phyloP scores from a whole-genome alignment of 2,329 filamentous ascomycete species.

The Meredithiella fracta region DNA sequence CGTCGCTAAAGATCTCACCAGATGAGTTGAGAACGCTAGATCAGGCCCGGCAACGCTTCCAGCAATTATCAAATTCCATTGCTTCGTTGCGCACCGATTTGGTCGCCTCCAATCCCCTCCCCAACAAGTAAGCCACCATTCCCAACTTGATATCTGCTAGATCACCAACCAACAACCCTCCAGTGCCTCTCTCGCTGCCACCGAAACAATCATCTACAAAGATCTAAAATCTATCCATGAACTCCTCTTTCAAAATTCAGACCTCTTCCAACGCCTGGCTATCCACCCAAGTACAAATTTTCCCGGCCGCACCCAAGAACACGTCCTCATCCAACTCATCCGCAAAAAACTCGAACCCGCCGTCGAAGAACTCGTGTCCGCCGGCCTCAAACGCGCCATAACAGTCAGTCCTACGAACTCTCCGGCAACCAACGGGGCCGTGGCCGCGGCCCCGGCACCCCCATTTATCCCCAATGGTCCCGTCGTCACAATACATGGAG shows the following conservation, averaged over 20 bases:
- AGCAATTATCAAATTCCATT: constrained; percentile 52
- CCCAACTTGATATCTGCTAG: neutral
- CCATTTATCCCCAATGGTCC: constrained; percentile 13
- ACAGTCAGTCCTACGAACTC: constrained; percentile 14
- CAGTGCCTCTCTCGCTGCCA: constrained; percentile 57
- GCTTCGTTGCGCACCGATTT: constrained; percentile 46
- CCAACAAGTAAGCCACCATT: constrained; percentile 39
- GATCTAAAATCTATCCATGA: constrained; percentile 53
- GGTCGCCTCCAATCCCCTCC: constrained; percentile 46
- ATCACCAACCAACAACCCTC: neutral
- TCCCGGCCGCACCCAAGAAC: constrained; percentile 51
- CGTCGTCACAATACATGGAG: constrained; percentile 15
- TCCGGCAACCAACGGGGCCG: constrained; percentile 16
- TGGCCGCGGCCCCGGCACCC: constrained; percentile 15
- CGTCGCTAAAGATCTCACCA: constrained; percentile 32
- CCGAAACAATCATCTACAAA: constrained; percentile 51
- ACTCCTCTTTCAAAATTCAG: constrained; percentile 45
- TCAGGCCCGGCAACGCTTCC: constrained; percentile 50
- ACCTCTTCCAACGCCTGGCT: constrained; percentile 52
- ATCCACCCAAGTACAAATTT: constrained; percentile 63
- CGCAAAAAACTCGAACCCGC: constrained; percentile 71
- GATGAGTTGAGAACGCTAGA: constrained; percentile 55
- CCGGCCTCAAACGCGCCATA: constrained; percentile 29
- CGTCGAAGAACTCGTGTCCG: constrained; percentile 55
- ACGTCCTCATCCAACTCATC: constrained; percentile 50